These are phyloP conservation scores for Talaromyces sp. DNA, from an alignment of 2,329 filamentous ascomycete species.

Conservation along the genomic window DNA sequence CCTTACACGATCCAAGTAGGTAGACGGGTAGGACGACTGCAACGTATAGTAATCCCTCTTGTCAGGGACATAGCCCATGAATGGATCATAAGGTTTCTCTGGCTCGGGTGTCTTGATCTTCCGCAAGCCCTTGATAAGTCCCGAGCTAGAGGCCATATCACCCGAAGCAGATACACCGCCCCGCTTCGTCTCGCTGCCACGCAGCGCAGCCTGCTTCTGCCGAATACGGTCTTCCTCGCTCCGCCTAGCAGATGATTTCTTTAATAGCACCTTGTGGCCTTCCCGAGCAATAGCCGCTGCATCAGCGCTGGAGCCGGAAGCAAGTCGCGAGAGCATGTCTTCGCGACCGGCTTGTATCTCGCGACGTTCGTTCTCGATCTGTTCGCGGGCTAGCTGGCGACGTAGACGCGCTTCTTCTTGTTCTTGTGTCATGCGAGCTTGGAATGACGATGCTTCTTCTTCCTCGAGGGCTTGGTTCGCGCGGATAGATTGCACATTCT, in stretches of 20 bases:
- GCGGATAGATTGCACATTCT: constrained; percentile 64
- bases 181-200: constrained; percentile 36
- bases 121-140: constrained; percentile 78
- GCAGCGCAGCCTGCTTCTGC: constrained; percentile 48
- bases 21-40: constrained; percentile 71
- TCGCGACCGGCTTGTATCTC: constrained; percentile 66
- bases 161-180: constrained; percentile 22
- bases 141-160: constrained; percentile 31
- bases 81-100: constrained; percentile 83
- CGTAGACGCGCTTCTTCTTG: constrained; percentile 67
- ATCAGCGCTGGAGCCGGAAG: constrained; percentile 61
- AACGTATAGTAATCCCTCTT: constrained; percentile 70
- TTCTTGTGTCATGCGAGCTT: constrained; percentile 58
- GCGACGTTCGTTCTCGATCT: constrained; percentile 71
- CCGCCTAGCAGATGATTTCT: constrained; percentile 68
- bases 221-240: constrained; percentile 54
- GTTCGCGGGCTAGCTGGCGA: constrained; percentile 64
- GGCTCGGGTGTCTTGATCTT: constrained; percentile 62
- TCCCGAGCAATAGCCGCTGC: constrained; percentile 60
- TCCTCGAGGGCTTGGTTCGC: constrained; percentile 53
- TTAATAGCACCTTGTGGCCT: constrained; percentile 64
- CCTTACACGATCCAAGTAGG: constrained; percentile 69
- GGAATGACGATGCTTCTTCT: constrained; percentile 51
- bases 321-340: constrained; percentile 71
- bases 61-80: constrained; percentile 69